Evolutionary conservation across 2,329 filamentous ascomycete genomes (phyloP).

Genomic region (Daldinia eschscholtzii): DNA sequence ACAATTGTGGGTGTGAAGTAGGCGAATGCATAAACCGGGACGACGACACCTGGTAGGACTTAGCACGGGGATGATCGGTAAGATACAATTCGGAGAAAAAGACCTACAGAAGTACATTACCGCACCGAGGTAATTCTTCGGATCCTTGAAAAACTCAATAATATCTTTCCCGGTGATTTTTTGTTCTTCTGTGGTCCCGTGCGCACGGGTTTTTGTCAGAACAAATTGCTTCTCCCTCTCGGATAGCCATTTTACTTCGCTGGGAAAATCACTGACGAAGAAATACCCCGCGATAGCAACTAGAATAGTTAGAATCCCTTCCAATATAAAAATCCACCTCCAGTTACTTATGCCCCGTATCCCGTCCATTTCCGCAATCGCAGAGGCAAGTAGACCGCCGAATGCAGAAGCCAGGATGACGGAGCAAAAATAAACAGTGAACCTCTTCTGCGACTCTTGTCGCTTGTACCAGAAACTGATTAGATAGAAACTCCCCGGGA

Average conservation of each 20-base stretch:
- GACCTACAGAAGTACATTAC: conserved; percentile 49
- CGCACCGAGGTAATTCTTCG: conserved; percentile 34
- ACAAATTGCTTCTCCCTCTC: conserved; percentile 52
- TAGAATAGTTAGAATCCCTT: conserved; percentile 52
- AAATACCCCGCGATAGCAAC: conserved; percentile 52
- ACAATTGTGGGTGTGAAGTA: conserved; percentile 56
- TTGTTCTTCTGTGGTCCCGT: not conserved
- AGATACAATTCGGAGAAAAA: conserved; percentile 36
- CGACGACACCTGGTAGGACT: conserved; percentile 15
- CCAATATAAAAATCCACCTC: conserved; percentile 75
- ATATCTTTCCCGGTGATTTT: conserved; percentile 29
- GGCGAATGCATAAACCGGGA: conserved; percentile 50
- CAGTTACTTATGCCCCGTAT: conserved; percentile 65
- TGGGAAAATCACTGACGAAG: conserved; percentile 43
- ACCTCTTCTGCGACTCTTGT: conserved; percentile 68
- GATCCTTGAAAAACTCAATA: conserved; percentile 22
- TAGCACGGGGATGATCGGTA: conserved; percentile 25
- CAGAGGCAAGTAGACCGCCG: conserved; percentile 68
- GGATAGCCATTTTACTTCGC: conserved; percentile 42
- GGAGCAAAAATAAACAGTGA: conserved; percentile 71
- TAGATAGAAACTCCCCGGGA: conserved; percentile 68
- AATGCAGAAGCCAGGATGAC: conserved; percentile 71
- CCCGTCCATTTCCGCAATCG: conserved; percentile 61
- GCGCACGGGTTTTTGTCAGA: conserved; percentile 22
- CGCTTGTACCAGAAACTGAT: conserved; percentile 74